phyloP scores from a whole-genome alignment of 495 filamentous ascomycete genomes.

The Cercophora scortea region DNA sequence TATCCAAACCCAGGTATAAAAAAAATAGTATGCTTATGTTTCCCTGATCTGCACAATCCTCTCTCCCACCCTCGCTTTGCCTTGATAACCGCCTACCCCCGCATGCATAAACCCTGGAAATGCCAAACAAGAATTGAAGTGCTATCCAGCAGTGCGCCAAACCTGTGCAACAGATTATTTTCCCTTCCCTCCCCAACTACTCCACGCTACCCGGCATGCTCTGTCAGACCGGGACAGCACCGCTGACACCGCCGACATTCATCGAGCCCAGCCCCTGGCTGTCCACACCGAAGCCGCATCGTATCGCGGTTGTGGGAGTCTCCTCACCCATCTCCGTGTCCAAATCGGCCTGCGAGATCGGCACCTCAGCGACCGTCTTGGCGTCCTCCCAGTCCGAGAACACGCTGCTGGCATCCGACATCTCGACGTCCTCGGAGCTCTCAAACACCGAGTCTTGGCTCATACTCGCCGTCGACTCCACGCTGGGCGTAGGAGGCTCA shows the following conservation, averaged over 20 bases:
- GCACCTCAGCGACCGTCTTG: not conserved
- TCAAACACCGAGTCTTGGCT: constrained; percentile 20
- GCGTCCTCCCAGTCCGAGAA: constrained; percentile 21
- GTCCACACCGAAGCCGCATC: constrained; percentile 3
- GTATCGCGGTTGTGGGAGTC: constrained; percentile 24
- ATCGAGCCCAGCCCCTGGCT: constrained; percentile 6
- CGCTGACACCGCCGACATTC: constrained; percentile 7
- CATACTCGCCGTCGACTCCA: constrained; percentile 6
- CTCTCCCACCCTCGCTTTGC: no score
- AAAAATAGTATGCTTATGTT: no score
- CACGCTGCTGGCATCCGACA: constrained; percentile 32
- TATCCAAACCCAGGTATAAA: no score
- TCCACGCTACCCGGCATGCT: no score
- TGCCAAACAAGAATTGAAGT: no score
- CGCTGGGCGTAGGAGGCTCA: constrained; percentile 18
- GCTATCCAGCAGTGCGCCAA: no score
- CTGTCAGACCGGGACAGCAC: not conserved
- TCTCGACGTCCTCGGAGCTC: constrained; percentile 29
- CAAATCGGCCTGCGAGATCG: constrained; percentile 10
- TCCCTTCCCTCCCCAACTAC: no score
- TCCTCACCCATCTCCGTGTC: constrained; percentile 15
- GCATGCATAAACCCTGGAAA: no score
- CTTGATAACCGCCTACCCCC: no score
- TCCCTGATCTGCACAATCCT: no score
- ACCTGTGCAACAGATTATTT: no score